Evolutionary conservation across 2,329 filamentous ascomycete genomes (phyloP), one percentile per base, ranked within the genome.

Genomic region (Fusarium sp.): DNA sequence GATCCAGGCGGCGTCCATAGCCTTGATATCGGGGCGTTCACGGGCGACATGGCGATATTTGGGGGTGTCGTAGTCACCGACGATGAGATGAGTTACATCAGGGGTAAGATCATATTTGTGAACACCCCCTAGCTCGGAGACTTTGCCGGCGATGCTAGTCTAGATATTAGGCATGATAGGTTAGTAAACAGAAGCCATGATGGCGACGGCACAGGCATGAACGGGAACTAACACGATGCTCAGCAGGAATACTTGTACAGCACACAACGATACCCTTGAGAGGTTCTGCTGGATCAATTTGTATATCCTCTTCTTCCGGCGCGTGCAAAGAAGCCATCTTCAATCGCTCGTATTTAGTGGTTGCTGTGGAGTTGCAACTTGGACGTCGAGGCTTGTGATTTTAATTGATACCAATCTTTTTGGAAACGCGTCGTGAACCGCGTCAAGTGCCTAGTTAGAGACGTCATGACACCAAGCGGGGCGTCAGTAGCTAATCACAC

Each of bases 21-120:
- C 90, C 76, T 89, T 89, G 75, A 99, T 90, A 75, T 99, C 96
- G 47, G 91, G 89, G 53, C 96, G 88, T 77, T 95, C 92, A 76
- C 91, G 92, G 55, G 95, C 96, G 75, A 98, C 95, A 83, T 97
- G 97, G 78, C 90, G 91, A 81, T 99, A 99, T 80, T 99, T 99
- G 50, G 92, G 89, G 1, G 95, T 98, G 77, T 95, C 88, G 74
- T 93, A 92, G 74, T 92, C 90, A 77, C 94, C 96, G 65, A 97
- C 93, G 67, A 99, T 87, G 46, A 99, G 89, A 82, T 99, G 96
- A 7, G 96, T 98, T 47, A 97, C 93, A 78, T 97, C 93, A 58
- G 92, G 92, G n/a, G 94, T 98, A 44, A 99, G 88, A 78, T 99
- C 94, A 79, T 94, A 91, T 74, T 92, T 94, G 84, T 97, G 92